Base-by-base conservation (phyloP, 192 early-diverging fungal genomes). In the Lobosporangium transversale region DNA sequence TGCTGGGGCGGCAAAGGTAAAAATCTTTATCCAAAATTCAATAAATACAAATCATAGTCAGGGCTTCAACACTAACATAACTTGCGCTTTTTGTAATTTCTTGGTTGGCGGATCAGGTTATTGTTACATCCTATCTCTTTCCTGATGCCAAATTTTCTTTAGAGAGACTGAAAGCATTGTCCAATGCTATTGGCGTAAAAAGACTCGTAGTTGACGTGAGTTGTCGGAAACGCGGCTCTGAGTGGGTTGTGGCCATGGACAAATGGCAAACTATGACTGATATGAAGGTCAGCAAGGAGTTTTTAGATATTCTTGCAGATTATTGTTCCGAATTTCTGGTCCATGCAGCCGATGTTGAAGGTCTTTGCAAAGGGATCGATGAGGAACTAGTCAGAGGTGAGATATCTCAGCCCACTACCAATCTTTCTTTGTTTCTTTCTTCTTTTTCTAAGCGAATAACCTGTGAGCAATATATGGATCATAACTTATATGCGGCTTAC, bases 261-360 rank as follows among this genome's bases (percentile, higher is more conserved):
- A 93, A 96, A 67, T 99, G 97, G 97, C 96, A 98, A 79, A 96
- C 92, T 1, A 83, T 93, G 58, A 98, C 97, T 10, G 93, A 97
- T 63, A 93, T 91, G 88, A 81, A 80, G 32, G 89, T 99, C 36
- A 89, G 85, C 56, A 66, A 88, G 42, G 91, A 91, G 88, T 81
- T 50, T 32, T 56, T 68, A 18, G 57, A 47, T 17, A 33, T 84
- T 44, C 40, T 80, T 57, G 50, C 60, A 8, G 48, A 68, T 45
- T 56, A 79, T 26, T 75, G 63, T 23, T 70, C 53, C 37, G 97
- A 99, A 84, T 98, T 99, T 74, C 79, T 99, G 35, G 90, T 99
- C 30, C 97, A 99, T 79, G 97, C 97, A 1, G 95, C 97, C 2
- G 96, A 99, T 73, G 96, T 99, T 27, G 98, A 99, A 68, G 98